Conservation (phyloP, 1,284 basidiomycete genomes). For the Trametes polyzona region DNA sequence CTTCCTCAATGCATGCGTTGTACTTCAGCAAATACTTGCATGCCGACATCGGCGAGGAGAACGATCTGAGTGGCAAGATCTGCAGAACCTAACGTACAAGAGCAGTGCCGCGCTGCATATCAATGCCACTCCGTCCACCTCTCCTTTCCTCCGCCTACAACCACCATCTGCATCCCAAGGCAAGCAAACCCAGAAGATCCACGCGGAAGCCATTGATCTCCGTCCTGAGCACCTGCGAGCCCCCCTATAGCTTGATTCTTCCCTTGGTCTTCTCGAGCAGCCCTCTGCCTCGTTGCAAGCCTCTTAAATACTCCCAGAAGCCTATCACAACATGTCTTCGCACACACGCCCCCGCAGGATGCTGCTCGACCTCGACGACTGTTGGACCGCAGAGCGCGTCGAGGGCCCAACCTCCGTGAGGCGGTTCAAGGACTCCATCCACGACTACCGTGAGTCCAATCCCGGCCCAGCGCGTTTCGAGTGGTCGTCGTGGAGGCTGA, state of each 20-base stretch:
- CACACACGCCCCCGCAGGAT: slow-evolving; percentile 15
- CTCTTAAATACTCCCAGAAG: not conserved
- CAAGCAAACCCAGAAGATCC: not conserved
- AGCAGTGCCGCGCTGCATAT: not conserved
- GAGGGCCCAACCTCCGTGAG: slow-evolving; percentile 18
- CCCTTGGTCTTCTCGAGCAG: slow-evolving; percentile 4
- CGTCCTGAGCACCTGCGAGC: not conserved
- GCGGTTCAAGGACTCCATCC: slow-evolving; percentile 35
- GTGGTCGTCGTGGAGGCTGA: not conserved
- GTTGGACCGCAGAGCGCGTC: slow-evolving; percentile 2
- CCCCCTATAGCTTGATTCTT: not conserved
- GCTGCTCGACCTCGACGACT: slow-evolving; percentile 23
- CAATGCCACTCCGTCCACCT: not conserved
- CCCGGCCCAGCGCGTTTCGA: not conserved
- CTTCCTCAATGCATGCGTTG: not conserved
- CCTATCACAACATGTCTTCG: not conserved
- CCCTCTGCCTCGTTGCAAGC: slow-evolving; percentile 5
- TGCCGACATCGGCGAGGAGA: not conserved
- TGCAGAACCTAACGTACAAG: not conserved
- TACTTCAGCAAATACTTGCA: not conserved
- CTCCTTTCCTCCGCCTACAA: not conserved
- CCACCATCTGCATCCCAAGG: not conserved
- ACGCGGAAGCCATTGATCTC: not conserved
- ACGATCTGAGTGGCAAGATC: not conserved
- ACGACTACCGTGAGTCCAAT: slow-evolving; percentile 50